These are phyloP conservation scores for Synchytrium microbalum DNA, from an alignment of 371 early-diverging fungal genomes.

Conservation along the genomic window DNA sequence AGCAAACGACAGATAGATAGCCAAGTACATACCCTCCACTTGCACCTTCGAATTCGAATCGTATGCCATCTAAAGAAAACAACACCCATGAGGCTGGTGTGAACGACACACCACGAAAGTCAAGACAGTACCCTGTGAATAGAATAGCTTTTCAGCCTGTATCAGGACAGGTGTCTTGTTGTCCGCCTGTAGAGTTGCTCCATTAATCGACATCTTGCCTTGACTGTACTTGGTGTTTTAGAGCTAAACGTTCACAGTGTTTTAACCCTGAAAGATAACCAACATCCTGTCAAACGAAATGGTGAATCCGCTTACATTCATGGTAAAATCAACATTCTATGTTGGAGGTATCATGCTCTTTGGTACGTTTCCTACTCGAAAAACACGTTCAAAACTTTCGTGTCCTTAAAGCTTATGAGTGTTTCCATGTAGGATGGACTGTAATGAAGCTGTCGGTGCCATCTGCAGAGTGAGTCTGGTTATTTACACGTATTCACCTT, in stretches of 20 bases:
- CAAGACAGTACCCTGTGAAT: constrained; percentile 13
- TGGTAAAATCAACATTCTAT: background rate
- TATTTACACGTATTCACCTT: no score
- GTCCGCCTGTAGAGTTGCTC: constrained; percentile 8
- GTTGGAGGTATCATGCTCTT: background rate
- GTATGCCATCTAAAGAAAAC: background rate
- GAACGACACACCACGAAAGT: background rate
- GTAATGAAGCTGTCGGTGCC: background rate
- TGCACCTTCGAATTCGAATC: background rate
- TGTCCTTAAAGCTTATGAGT: background rate
- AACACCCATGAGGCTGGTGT: no score
- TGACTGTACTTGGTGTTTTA: constrained; percentile 1
- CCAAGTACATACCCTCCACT: background rate
- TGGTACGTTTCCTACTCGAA: no score
- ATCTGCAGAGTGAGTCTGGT: background rate
- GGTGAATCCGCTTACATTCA: background rate
- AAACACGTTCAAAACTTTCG: no score
- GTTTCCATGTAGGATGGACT: background rate
- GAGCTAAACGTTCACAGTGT: background rate
- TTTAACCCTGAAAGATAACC: background rate
- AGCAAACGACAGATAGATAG: no score
- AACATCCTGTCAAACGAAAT: no score
- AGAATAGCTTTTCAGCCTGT: constrained; percentile 19
- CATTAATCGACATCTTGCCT: constrained; percentile 17
- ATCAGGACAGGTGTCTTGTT: constrained; percentile 17